A percentile compares a stretch with the other conserved stretches of the same genome.
Evolutionary conservation across 2,329 filamentous ascomycete species (phyloP).

Genomic region (Claviceps spartinae): DNA sequence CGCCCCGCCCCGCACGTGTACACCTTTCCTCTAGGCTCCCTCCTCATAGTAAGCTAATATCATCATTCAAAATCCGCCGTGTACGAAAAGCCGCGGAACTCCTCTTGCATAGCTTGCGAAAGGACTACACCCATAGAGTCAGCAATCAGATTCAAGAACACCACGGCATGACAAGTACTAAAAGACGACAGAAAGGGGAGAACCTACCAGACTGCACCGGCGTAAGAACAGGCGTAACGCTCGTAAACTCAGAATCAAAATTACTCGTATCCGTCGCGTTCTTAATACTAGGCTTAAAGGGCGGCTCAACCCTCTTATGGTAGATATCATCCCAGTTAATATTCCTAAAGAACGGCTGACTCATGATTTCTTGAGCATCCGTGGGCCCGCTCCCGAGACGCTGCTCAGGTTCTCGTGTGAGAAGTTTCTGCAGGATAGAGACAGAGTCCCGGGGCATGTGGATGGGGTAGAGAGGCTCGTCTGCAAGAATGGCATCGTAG

Average conservation of each 20-base stretch:
- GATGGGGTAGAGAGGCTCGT: conserved; percentile 94
- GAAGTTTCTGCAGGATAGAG: conserved; percentile 90
- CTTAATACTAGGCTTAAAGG: conserved; percentile 81
- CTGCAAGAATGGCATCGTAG: conserved; percentile 93
- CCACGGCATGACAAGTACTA: background rate
- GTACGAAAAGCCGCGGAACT: conserved; percentile 98
- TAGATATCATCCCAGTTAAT: conserved; percentile 99
- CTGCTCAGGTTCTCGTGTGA: conserved; percentile 88
- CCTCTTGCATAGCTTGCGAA: conserved; percentile 97
- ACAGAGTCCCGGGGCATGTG: conserved; percentile 98
- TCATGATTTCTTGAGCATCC: conserved; percentile 98
- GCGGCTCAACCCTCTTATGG: conserved; percentile 79
- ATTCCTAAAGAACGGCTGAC: conserved; percentile 92
- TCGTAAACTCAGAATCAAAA: conserved; percentile 97
- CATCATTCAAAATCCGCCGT: conserved; percentile 72
- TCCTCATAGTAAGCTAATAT: background rate
- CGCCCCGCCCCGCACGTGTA: no score
- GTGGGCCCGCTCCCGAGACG: conserved; percentile 88
- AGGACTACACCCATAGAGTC: conserved; percentile 46
- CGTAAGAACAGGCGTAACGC: conserved; percentile 91
- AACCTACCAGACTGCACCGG: conserved; percentile 89
- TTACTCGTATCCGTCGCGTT: conserved; percentile 97
- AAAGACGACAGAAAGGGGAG: background rate
- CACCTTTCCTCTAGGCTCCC: background rate
- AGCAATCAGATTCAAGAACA: no score